Evolutionary conservation across 2,329 filamentous ascomycete genomes (phyloP).

Genomic region (Calonectria henricotiae): DNA sequence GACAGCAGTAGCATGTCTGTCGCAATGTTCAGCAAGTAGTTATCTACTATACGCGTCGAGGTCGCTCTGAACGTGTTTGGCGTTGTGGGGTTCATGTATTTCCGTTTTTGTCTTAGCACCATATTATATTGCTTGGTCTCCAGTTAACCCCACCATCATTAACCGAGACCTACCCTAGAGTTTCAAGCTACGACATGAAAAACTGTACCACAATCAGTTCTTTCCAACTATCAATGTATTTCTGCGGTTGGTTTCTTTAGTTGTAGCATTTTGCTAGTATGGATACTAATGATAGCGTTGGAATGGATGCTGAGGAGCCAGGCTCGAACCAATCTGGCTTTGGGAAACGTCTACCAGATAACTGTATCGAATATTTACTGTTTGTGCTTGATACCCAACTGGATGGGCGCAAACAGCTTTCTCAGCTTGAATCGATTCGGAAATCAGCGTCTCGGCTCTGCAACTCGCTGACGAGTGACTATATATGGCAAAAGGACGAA

Average conservation of each 20-base stretch:
- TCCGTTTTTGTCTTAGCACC: constrained; percentile 39
- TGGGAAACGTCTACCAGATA: constrained; percentile 75
- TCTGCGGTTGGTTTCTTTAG: neutral
- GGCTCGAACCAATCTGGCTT: constrained; percentile 12
- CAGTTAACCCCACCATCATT: constrained; percentile 1
- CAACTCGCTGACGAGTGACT: constrained; percentile 80
- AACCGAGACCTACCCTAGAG: constrained; percentile 3
- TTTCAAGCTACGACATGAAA: constrained; percentile 17
- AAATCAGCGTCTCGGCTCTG: constrained; percentile 77
- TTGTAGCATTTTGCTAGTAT: neutral
- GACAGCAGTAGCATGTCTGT: neutral
- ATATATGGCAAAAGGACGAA: constrained; percentile 94
- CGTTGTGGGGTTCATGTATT: constrained; percentile 21
- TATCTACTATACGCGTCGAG: constrained; percentile 49
- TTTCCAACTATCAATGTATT: neutral
- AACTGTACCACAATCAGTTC: neutral
- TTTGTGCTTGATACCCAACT: constrained; percentile 76
- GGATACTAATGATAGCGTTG: constrained; percentile 11
- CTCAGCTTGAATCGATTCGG: constrained; percentile 80
- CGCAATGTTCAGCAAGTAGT: neutral
- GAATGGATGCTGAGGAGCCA: constrained; percentile 5
- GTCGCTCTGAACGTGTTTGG: constrained; percentile 41
- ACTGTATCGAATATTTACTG: constrained; percentile 88
- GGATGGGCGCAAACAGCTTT: constrained; percentile 72
- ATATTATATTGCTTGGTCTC: neutral